Evolutionary conservation across 305 asterid species (phyloP).

Genomic region (Fraxinus sp.): DNA sequence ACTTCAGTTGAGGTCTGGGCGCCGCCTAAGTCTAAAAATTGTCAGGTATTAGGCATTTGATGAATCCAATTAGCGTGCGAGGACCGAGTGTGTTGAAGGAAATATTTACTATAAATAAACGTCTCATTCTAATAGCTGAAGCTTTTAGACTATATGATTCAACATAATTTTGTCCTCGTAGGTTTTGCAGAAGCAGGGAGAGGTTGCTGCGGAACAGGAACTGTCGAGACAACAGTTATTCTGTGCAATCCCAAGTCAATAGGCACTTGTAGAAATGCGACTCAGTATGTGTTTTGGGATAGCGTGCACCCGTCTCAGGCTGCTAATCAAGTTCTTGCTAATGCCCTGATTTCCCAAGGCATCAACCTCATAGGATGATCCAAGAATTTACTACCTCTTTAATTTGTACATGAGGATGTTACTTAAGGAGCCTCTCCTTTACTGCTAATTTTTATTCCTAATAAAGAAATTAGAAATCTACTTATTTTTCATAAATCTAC

Average conservation of each 20-base stretch:
- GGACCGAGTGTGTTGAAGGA: background rate
- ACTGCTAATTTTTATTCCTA: background rate
- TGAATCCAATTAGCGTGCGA: background rate
- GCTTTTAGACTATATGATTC: background rate
- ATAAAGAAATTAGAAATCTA: background rate
- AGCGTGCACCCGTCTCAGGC: constrained; percentile 96
- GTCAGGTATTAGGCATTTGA: background rate
- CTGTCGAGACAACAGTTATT: constrained; percentile 57
- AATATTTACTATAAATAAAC: background rate
- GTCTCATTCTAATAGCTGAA: background rate
- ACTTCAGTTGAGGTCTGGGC: background rate
- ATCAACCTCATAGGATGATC: constrained; percentile 47
- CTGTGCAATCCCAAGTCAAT: constrained; percentile 67
- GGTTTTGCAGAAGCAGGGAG: constrained; percentile 70
- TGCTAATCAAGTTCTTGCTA: constrained; percentile 75
- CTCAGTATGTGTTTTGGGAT: constrained; percentile 90
- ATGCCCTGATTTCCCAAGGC: constrained; percentile 62
- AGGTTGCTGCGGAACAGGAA: constrained; percentile 88
- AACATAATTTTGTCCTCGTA: constrained; percentile 7
- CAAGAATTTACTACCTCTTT: background rate
- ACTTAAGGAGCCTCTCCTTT: background rate
- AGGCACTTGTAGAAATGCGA: constrained; percentile 73
- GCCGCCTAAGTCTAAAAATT: background rate
- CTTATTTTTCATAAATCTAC: too few relatives aligned
- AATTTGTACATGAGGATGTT: background rate